Base-by-base conservation (phyloP, 192 early-diverging fungal genomes). In the Geranomyces variabilis region DNA sequence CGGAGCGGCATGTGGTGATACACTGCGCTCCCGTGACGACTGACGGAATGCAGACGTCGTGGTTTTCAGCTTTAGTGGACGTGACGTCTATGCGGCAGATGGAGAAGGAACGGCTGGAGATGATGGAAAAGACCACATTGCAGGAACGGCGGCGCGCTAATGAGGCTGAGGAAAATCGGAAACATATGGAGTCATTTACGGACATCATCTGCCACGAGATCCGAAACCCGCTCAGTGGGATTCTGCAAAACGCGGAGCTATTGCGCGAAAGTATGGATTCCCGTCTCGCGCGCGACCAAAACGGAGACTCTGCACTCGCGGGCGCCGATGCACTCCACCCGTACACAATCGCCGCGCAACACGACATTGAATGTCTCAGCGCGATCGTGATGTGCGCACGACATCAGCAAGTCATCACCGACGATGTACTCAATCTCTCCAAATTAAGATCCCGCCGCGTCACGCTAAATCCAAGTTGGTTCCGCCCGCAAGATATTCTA, bases 191-290 rank as follows among this genome's bases (percentile, higher is more conserved):
- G 33, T 13, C 46, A 47, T 10, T 47, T 47, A 47, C 19, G 12
- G 46, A 47, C 19, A 47, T 47, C 69, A 75, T 76, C 34, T 76
- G 74, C 43, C 78, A 79, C 63, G 78, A 79, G 57, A 58, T 79
- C 22, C 69, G 78, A 5, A 79, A 79, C 64, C 78, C 78, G 4
- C 47, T 79, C 30, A 76, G 73, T 47, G 78, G 70, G 1, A 59
- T 69, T 31, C 17, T 28, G 46, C 19, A 47, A 47, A 19, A 47
- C n/a, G n/a, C n/a, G n/a, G n/a, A n/a, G n/a, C n/a, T n/a, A n/a
- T n/a, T n/a, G n/a, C n/a, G n/a, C n/a, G n/a, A n/a, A n/a, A n/a
- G n/a, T n/a, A n/a, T n/a, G n/a, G n/a, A n/a, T n/a, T n/a, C n/a
- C n/a, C n/a, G n/a, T n/a, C n/a, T n/a, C n/a, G n/a, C n/a, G n/a